phyloP scores from a whole-genome alignment of 2,329 filamentous ascomycete genomes.

The Colletotrichum viniferum region DNA sequence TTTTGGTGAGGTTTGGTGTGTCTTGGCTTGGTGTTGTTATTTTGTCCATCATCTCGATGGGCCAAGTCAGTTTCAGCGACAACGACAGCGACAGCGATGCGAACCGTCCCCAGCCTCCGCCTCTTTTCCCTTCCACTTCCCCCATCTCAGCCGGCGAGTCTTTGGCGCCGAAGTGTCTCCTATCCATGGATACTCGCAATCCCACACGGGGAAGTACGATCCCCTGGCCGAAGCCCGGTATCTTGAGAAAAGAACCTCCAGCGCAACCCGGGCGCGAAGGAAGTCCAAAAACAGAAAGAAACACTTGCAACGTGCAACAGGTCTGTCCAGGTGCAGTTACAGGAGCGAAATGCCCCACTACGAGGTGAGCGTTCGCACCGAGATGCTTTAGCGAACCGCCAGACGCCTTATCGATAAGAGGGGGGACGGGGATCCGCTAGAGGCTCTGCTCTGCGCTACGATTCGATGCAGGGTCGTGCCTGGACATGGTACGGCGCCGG shows the following conservation, averaged over 20 bases:
- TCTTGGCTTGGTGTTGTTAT: background rate
- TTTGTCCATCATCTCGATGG: background rate
- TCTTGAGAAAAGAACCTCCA: background rate
- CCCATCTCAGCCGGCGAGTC: background rate
- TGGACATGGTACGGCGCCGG: background rate
- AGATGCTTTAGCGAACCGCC: background rate
- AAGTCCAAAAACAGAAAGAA: background rate
- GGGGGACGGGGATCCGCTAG: background rate
- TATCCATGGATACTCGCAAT: background rate
- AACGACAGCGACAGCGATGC: background rate
- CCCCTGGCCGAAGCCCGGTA: background rate
- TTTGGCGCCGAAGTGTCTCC: background rate
- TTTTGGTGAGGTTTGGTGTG: conserved; percentile 7
- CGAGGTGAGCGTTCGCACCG: background rate
- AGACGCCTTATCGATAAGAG: conserved; percentile 12
- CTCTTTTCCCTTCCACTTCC: background rate
- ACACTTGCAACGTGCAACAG: background rate
- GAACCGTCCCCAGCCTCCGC: background rate
- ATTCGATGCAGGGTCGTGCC: conserved; percentile 11
- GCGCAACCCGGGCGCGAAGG: background rate
- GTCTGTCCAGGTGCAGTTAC: background rate
- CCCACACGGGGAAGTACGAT: background rate
- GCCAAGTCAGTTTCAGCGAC: background rate
- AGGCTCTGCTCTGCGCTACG: conserved; percentile 2
- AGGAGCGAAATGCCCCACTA: background rate